Conservation (phyloP, 2,329 filamentous ascomycete genomes). For the Penicillium griseofulvum region DNA sequence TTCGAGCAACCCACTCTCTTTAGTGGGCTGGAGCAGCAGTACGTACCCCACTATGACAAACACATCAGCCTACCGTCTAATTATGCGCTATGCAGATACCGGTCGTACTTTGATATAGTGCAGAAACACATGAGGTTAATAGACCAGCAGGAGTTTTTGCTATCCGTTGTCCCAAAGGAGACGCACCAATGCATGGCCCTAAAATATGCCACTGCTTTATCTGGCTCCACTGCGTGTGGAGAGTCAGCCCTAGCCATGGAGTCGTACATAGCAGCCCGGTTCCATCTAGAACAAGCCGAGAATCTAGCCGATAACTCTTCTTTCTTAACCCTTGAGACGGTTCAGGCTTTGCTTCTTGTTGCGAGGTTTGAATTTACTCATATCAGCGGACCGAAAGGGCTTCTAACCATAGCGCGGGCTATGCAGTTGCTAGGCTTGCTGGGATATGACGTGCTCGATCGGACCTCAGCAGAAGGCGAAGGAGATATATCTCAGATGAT, state of each 20-base stretch:
- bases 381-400: not conserved
- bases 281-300: not conserved
- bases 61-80: not conserved
- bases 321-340: not conserved
- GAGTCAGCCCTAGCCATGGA: not conserved
- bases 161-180: not conserved
- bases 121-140: not conserved
- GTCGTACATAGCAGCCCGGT: not conserved
- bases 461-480: not conserved
- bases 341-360: not conserved
- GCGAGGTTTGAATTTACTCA: not conserved
- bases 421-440: not conserved
- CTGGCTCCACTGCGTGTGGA: not conserved
- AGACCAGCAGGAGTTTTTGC: not conserved
- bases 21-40: not conserved
- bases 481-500: not conserved
- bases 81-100: not conserved
- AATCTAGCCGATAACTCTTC: not conserved
- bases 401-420: not conserved
- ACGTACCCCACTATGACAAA: not conserved
- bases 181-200: not conserved
- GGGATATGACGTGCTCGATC: not conserved
- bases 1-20: not conserved
- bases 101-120: not conserved
- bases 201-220: not conserved